phyloP scores from a whole-genome alignment of 2,329 filamentous ascomycete genomes.

The Calonectria crousiana region DNA sequence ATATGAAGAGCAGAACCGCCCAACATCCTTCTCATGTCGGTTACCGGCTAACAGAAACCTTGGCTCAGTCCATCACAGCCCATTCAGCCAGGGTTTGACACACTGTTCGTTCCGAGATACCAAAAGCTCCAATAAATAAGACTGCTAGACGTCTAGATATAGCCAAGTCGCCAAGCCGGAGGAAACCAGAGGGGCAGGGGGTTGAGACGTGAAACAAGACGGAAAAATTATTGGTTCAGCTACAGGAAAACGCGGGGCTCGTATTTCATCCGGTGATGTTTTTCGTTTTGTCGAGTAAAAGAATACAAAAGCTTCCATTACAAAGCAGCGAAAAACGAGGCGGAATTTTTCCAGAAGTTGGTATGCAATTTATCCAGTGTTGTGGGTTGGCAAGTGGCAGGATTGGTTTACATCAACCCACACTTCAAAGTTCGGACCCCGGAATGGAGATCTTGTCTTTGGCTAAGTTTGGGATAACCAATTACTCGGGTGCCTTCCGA shows the following conservation, averaged over 20 bases:
- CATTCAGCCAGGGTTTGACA: background rate
- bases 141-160: background rate
- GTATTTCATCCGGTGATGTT: background rate
- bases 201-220: background rate
- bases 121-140: constrained; percentile 3
- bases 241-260: background rate
- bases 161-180: constrained; percentile 1
- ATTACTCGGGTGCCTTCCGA: background rate
- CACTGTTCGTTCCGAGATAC: background rate
- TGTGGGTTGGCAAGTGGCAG: background rate
- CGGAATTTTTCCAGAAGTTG: background rate
- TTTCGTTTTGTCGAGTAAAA: background rate
- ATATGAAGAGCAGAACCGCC: background rate
- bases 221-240: background rate
- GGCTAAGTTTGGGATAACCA: background rate
- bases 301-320: background rate
- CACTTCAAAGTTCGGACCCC: constrained; percentile 1
- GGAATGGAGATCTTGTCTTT: background rate
- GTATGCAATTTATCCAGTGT: background rate
- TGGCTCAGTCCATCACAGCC: background rate
- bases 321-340: background rate
- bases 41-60: background rate
- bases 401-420: background rate
- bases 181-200: background rate
- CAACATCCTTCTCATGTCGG: background rate